Percentiles rank a stretch among this genome's conserved stretches.
Conservation (phyloP, 2,329 filamentous ascomycete species). For the Colletotrichum australisinense region DNA sequence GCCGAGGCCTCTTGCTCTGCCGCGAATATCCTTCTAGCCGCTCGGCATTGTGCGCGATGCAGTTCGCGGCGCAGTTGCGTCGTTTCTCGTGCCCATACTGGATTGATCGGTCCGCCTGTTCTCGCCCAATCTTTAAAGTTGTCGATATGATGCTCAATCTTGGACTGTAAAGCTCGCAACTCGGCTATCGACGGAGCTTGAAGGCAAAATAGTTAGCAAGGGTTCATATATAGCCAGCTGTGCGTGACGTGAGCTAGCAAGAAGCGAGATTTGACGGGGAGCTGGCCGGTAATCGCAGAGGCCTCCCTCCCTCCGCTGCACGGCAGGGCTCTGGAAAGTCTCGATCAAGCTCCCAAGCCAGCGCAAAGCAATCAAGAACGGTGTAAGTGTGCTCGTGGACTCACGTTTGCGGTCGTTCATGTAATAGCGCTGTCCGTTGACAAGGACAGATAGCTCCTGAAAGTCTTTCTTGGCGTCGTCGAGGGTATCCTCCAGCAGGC, state of each 20-base stretch:
- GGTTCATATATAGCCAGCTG: neutral
- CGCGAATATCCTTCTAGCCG: conserved; percentile 66
- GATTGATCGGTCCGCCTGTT: conserved; percentile 65
- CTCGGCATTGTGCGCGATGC: conserved; percentile 68
- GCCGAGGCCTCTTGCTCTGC: conserved; percentile 59
- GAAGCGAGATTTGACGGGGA: conserved; percentile 13
- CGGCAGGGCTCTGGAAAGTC: conserved; percentile 21
- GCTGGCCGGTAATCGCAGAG: neutral
- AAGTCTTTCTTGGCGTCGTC: conserved; percentile 72
- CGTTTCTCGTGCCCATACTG: conserved; percentile 67
- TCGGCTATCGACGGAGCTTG: conserved; percentile 65
- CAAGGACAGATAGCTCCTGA: conserved; percentile 65
- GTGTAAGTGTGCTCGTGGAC: conserved; percentile 39
- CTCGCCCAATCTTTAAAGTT: conserved; percentile 66
- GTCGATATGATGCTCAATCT: conserved; percentile 60
- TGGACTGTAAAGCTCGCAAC: conserved; percentile 56
- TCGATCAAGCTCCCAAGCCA: conserved; percentile 2
- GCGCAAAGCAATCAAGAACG: conserved; percentile 4
- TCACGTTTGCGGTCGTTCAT: conserved; percentile 66
- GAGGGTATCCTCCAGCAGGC: conserved; percentile 64
- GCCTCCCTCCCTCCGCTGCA: conserved; percentile 10
- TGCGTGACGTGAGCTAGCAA: conserved; percentile 7
- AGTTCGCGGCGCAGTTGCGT: conserved; percentile 60
- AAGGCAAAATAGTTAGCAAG: conserved; percentile 31
- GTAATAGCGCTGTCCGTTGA: conserved; percentile 68